Evolutionary conservation across 2,329 filamentous ascomycete species (phyloP).

Genomic region (Exophiala sp.): DNA sequence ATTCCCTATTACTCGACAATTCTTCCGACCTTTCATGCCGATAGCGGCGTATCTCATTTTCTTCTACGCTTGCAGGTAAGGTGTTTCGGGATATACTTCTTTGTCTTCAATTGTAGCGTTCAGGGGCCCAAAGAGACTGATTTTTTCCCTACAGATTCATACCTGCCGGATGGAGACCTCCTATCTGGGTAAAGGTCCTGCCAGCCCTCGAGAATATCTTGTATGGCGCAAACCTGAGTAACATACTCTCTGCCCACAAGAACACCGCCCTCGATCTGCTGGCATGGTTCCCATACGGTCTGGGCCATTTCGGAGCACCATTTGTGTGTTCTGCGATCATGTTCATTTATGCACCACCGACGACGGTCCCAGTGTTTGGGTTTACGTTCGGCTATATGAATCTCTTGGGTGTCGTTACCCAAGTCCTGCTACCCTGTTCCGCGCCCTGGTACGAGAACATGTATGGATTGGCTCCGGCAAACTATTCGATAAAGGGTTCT

Average conservation of each 20-base stretch:
- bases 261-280: slow-evolving; percentile 78
- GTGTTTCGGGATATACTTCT: slow-evolving; percentile 28
- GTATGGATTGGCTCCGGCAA: slow-evolving; percentile 84
- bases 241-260: slow-evolving; percentile 88
- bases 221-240: slow-evolving; percentile 92
- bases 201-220: slow-evolving; percentile 94
- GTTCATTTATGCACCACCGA: slow-evolving; percentile 85
- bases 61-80: slow-evolving; percentile 91
- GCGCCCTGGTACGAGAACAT: slow-evolving; percentile 96
- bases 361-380: slow-evolving; percentile 78
- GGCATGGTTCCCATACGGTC: slow-evolving; percentile 89
- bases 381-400: slow-evolving; percentile 91
- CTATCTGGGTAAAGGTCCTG: slow-evolving; percentile 92
- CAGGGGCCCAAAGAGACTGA: slow-evolving; percentile 6
- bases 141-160: slow-evolving; percentile 64
- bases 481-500: slow-evolving; percentile 86
- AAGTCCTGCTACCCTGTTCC: slow-evolving; percentile 87
- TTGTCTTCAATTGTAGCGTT: background rate
- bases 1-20: slow-evolving; percentile 82
- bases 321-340: slow-evolving; percentile 73
- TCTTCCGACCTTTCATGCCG: slow-evolving; percentile 81
- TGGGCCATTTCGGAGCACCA: slow-evolving; percentile 85
- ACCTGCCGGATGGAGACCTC: slow-evolving; percentile 78
- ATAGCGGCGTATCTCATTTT: slow-evolving; percentile 85
- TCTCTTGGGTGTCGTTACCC: slow-evolving; percentile 79